A percentile compares a stretch with the other conserved stretches of the same genome.
These are phyloP conservation scores for Amanita muscaria DNA, from an alignment of 768 basidiomycete species.

Conservation along the genomic window DNA sequence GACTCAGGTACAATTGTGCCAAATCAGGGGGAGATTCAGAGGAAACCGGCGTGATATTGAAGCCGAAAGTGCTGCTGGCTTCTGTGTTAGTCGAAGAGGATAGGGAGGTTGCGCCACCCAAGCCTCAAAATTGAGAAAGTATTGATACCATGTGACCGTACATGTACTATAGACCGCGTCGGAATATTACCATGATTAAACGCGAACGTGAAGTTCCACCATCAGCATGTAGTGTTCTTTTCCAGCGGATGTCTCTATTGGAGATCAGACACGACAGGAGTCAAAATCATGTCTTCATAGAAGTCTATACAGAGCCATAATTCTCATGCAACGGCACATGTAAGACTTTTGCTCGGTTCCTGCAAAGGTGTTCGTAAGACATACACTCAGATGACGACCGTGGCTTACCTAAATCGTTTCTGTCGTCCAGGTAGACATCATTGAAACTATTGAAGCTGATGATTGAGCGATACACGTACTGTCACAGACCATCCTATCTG, in stretches of 20 bases:
- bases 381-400: background rate
- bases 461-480: constrained; percentile 8
- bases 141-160: too few species aligned
- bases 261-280: too few species aligned
- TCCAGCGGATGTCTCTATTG: too few species aligned
- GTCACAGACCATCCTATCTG: constrained; percentile 12
- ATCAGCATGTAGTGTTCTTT: too few species aligned
- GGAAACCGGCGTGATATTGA: constrained; percentile 33
- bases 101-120: too few species aligned
- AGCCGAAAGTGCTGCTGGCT: constrained; percentile 43
- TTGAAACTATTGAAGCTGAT: background rate
- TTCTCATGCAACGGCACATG: constrained; percentile 6
- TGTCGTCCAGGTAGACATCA: background rate
- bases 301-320: too few species aligned
- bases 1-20: constrained; percentile 28
- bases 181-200: background rate
- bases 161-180: too few species aligned
- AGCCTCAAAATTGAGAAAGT: too few species aligned
- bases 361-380: background rate
- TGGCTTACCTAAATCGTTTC: constrained; percentile 3
- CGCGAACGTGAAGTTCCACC: background rate
- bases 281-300: too few species aligned
- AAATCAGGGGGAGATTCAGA: constrained; percentile 31
- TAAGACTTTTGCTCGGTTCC: constrained; percentile 2
- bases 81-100: background rate